phyloP scores from a whole-genome alignment of 108 stramenopile genomes.

The Pseudonitzschia delicatissima region DNA sequence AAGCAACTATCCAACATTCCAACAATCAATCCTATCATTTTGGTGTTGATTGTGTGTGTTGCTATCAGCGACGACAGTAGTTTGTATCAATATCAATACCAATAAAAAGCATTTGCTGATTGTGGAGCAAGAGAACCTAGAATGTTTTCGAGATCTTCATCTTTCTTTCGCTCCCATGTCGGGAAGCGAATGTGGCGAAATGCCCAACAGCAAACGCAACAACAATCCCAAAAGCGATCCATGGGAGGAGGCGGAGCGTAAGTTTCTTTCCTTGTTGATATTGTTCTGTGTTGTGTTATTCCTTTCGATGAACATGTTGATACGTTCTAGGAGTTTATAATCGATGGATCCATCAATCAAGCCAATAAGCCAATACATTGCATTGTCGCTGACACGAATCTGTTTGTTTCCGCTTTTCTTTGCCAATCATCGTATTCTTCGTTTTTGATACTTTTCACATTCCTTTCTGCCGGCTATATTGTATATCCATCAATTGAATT shows the following conservation, averaged over 20 bases:
- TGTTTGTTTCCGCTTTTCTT: not conserved
- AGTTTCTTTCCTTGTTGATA: not conserved
- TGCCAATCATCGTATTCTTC: not conserved
- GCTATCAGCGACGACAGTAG: not conserved
- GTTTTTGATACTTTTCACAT: not conserved
- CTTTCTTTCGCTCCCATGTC: conserved; percentile 8
- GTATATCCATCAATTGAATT: not conserved
- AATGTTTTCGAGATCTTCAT: conserved; percentile 16
- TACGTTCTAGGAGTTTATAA: too few species aligned
- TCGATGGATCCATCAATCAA: too few species aligned
- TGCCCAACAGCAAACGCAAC: conserved; percentile 1
- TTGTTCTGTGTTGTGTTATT: not conserved
- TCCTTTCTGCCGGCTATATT: not conserved
- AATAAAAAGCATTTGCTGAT: not conserved
- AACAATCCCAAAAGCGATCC: conserved; percentile 17
- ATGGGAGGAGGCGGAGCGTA: conserved; percentile 35
- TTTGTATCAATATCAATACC: not conserved
- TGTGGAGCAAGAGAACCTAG: not conserved
- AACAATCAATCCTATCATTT: too few species aligned
- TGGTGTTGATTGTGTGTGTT: not conserved
- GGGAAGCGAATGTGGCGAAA: conserved; percentile 11
- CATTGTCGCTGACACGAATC: not conserved
- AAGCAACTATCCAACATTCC: too few species aligned
- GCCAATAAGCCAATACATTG: too few species aligned
- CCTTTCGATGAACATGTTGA: too few species aligned